Evolutionary conservation across 2,329 filamentous ascomycete genomes (phyloP).

Genomic region (Scedosporium aurantiacum): DNA sequence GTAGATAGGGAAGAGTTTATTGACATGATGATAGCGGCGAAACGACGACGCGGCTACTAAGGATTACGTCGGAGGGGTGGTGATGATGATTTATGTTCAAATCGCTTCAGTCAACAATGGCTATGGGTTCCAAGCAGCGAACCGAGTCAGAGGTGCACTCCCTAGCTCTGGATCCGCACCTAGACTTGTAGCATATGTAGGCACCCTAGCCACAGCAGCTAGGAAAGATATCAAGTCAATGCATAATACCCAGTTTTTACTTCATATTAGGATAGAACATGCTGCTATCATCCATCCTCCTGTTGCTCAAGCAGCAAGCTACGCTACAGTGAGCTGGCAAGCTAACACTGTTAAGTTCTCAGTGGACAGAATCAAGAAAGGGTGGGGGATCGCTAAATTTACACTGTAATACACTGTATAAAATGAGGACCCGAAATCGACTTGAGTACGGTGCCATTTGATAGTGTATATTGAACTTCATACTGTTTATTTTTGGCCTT

Average conservation of each 20-base stretch:
- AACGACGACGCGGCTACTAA: slow-evolving; percentile 11
- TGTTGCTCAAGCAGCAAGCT: too few relatives aligned
- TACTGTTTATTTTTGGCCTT: not conserved
- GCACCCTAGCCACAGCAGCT: not conserved
- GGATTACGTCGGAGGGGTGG: not conserved
- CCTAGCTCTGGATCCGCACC: not conserved
- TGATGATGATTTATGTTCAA: not conserved
- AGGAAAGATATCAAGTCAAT: not conserved
- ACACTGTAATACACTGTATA: too few relatives aligned
- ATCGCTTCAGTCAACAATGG: not conserved
- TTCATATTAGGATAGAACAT: not conserved
- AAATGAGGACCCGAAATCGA: not conserved
- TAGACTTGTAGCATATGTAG: not conserved
- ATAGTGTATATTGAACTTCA: not conserved
- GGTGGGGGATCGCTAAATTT: too few relatives aligned
- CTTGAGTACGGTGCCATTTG: not conserved
- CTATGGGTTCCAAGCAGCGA: not conserved
- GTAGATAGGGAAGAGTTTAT: slow-evolving; percentile 60
- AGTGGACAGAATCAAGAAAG: too few relatives aligned
- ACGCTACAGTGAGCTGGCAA: too few relatives aligned
- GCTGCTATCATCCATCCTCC: not conserved
- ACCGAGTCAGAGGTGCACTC: not conserved
- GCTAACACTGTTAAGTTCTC: too few relatives aligned
- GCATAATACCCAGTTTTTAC: not conserved
- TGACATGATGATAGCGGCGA: slow-evolving; percentile 38